Base-by-base conservation (phyloP, 495 filamentous ascomycete genomes). In the Cryomyces minteri region DNA sequence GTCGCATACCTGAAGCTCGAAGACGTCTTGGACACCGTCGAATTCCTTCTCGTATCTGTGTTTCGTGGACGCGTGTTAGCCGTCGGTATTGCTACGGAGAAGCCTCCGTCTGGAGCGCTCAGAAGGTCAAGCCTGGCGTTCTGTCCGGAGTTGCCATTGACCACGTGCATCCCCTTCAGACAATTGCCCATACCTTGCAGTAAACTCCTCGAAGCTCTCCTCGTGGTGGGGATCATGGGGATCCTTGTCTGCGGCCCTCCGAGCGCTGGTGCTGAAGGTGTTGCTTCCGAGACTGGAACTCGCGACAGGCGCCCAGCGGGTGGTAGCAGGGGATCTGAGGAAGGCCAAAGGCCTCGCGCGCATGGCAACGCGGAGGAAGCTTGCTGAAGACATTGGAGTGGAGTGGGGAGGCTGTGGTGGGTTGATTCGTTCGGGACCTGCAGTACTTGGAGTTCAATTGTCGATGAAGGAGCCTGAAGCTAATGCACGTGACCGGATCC, bases 11-110 rank as follows among this genome's bases (percentile, higher is more conserved):
- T 96, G 90, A 58, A 99, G 82, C 76, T 99, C 90, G 68, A 99
- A 99, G 54, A 95, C 90, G 71, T 99, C 90, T 67, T 96, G 83
- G 43, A 99, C 90, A 60, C 66, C 64, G 39, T 99, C 88, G 65
- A 99, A 99, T 68, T 99, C 90, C 73, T 94, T 94, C 76, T 96
- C 90, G 62, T 93, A 99, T 68, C 90, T 99, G 58, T 49, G 2
- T 9, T 38, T 38, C 9, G 18, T 14, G 9, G 12, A 14, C 34
- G 34, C 3, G 34, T 10, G 34, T 38, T 38, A 38, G 34, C 34
- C 12, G 12, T 41, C n/a, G 8, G 40, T n/a, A 8, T 10, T n/a
- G 4, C 9, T 32, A 25, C 10, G 29, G 39, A 37, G 48, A 44
- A 40, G 32, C 44, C 11, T 39, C n/a, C 40, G 28, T 39, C 11